Base-by-base conservation (phyloP, 2,329 filamentous ascomycete genomes). In the Ceratocystis smalleyi region DNA sequence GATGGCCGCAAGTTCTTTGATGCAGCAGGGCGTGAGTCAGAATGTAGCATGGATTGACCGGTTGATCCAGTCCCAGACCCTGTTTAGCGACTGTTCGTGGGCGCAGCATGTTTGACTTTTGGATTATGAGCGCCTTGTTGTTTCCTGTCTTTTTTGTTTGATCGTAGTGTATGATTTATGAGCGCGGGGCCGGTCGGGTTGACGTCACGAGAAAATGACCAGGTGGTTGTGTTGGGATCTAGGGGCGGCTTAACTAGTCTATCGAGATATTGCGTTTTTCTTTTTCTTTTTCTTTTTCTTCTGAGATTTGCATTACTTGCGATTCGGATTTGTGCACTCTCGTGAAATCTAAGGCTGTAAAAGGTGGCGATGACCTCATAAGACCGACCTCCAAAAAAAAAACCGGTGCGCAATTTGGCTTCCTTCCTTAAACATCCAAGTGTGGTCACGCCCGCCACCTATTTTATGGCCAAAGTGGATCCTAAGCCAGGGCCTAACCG, bases 1-100 rank as follows among this genome's bases (percentile, higher is more conserved):
- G 65, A 66, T 45, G 65, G 65, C 7, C 64, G 64, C 35, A 66
- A 64, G 64, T 66, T 66, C 43, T 66, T 63, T 22, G 54, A 66
- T 32, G 27, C 61, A 10, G 45, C 57, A 4, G 59, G 65, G 19
- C 60, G 64, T 15, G 62, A 61, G 54, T 22, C 54, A 19, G 54
- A 35, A 17, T 57, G 30, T n/a, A 8, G 54, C 19, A 22, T 51
- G 22, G 47, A 22, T 15, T 51, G 47, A 51, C 22, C 22, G 47
- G 7, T 15, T 1, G 54, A n/a, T 7, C 10, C 5, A 7, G 27
- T 19, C 27, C 10, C 5, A 7, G 27, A 12, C 27, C 12, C 27
- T 57, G 54, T 6, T 8, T 32, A 17, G 47, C 17, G 47, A 24
- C 17, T 24, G 17, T 19, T n/a, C 15, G 22, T 12, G 10, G 6